Evolutionary conservation across 192 early-diverging fungal species (phyloP), one percentile per base, ranked within the genome.

Genomic region (Mortierella alpina): DNA sequence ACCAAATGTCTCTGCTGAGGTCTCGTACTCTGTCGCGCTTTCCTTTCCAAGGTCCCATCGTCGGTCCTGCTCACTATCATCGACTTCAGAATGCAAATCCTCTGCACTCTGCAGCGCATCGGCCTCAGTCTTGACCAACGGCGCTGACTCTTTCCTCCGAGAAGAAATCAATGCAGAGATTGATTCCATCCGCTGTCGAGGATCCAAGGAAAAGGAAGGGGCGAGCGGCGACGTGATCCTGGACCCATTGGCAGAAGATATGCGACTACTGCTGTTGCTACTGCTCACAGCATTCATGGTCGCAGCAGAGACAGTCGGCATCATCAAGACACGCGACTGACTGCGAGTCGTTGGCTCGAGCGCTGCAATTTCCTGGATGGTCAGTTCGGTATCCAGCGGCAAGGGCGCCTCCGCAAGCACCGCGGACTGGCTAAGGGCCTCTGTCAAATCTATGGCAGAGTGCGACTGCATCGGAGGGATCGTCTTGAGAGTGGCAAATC

Each of bases 1-100:
- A 7, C 67, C 67, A 59, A 80, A 80, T n/a, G 70, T 80, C 55
- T 80, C 77, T 20, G 63, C 12, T 0, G 77, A 80, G 5, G 77
- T 80, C 54, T 80, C 77, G 12, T 80, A 80, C 5, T 80, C 77
- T 0, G 77, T 80, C 11, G 70, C 70, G 20, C 77, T 80, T 49
- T 72, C 77, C 13, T 62, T 52, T 2, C 75, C 67, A 52, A 41
- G 18, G 20, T 59, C 62, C 22, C 69, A 58, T 15, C 58, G 52
- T 7, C 57, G 77, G n/a, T 80, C 77, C 17, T 67, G 63, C 45
- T 80, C 77, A 8, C 70, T 72, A 40, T 80, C 77, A 12, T 80
- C 57, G 6, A 64, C 4, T 22, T 80, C 70, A 3, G 65, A 79
- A 2, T 67, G 68, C 7, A 40, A 59, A 5, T 59, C 58, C 58